phyloP scores from a whole-genome alignment of 2,329 filamentous ascomycete genomes.

The Fusarium sp. region DNA sequence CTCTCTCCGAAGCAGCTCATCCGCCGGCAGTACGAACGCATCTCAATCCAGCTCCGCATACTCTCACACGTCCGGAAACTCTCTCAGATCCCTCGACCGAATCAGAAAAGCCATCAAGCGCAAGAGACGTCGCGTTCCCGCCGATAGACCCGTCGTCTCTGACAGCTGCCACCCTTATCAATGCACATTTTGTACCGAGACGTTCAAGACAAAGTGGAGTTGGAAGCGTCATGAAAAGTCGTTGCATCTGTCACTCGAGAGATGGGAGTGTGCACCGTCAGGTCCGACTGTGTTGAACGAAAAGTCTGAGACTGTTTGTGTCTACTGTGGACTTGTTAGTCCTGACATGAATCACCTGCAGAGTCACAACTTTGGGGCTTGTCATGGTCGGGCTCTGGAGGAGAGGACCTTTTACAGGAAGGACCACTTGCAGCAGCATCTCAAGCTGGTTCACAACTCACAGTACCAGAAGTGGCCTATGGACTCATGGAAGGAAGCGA shows the following conservation, averaged over 20 bases:
- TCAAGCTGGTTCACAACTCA: conserved; percentile 34
- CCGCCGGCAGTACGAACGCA: background rate
- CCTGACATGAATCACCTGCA: conserved; percentile 47
- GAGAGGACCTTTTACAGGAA: conserved; percentile 56
- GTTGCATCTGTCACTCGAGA: conserved; percentile 48
- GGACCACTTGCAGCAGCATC: conserved; percentile 53
- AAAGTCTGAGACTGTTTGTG: conserved; percentile 51
- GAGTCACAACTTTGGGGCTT: conserved; percentile 51
- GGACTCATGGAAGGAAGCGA: conserved; percentile 49
- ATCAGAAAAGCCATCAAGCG: background rate
- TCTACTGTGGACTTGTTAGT: conserved; percentile 34
- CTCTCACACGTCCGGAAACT: background rate
- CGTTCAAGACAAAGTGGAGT: conserved; percentile 55
- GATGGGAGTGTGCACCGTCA: conserved; percentile 54
- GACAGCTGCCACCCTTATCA: conserved; percentile 46
- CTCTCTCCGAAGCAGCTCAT: background rate
- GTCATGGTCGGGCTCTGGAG: conserved; percentile 56
- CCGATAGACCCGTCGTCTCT: background rate
- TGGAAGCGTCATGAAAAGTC: conserved; percentile 61
- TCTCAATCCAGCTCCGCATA: background rate
- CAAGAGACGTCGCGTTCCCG: background rate
- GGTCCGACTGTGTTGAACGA: conserved; percentile 51
- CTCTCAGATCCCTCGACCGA: background rate
- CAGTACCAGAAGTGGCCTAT: conserved; percentile 51
- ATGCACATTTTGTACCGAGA: conserved; percentile 57